phyloP scores from a whole-genome alignment of 2,329 filamentous ascomycete species.

The Aspergillus ustus region DNA sequence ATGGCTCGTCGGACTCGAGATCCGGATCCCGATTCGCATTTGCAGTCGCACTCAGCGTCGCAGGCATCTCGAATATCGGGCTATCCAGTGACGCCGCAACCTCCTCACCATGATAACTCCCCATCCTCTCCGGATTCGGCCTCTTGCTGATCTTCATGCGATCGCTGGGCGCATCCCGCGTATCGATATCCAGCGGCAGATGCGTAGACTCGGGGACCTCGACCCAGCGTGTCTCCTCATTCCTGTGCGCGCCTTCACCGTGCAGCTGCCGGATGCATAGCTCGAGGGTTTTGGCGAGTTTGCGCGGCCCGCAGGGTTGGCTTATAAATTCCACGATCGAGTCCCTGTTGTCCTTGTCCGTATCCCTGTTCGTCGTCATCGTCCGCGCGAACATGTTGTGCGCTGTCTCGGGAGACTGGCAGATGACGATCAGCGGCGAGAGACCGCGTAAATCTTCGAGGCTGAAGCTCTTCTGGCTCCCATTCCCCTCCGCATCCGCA shows the following conservation, averaged over 20 bases:
- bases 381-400: conserved; percentile 23
- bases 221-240: conserved; percentile 21
- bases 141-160: conserved; percentile 30
- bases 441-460: not conserved
- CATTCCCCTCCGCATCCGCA: not conserved
- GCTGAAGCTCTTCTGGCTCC: not conserved
- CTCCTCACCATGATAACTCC: conserved; percentile 20
- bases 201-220: conserved; percentile 28
- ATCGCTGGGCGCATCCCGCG: conserved; percentile 23
- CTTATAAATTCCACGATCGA: conserved; percentile 38
- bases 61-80: too few relatives aligned
- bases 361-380: not conserved
- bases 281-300: conserved; percentile 28
- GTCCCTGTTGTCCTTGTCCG: too few relatives aligned
- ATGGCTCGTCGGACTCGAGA: not conserved
- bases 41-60: not conserved
- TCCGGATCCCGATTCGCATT: conserved; percentile 32
- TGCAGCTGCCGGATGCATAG: conserved; percentile 24
- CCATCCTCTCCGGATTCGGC: not conserved
- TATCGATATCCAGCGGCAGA: conserved; percentile 24
- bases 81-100: too few relatives aligned
- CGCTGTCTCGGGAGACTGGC: conserved; percentile 27
- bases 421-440: conserved; percentile 38
- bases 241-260: not conserved
- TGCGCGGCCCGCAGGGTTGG: conserved; percentile 41